Evolutionary conservation across 495 filamentous ascomycete species (phyloP), one percentile per base, ranked within the genome.

Genomic region (Aspergillus cavernicola): DNA sequence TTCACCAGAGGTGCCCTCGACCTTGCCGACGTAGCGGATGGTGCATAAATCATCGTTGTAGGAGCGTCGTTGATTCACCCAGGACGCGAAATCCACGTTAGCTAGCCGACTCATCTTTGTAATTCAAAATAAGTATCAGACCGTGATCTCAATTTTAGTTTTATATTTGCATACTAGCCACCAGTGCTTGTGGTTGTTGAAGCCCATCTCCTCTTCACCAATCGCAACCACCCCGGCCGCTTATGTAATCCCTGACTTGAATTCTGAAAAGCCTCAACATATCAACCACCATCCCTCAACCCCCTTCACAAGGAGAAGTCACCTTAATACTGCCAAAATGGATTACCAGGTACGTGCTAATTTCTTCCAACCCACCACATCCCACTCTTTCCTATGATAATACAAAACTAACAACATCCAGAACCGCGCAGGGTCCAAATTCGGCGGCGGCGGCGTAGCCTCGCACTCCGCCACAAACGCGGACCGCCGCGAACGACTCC

Each of bases 341-440:
- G 81, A 84, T 73, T 83, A 80, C 52, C 80, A 84, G 70, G 81
- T 82, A 68, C 23, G 72, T 4, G 1, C 7, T 13, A 18, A 26
- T 24, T 36, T 13, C 15, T 33, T 12, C 15, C 1, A 12, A 6
- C 16, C 19, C 8, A n/a, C 5, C 28, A 5, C 11, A 1, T 28
- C 15, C n/a, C n/a, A n/a, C n/a, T 8, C 20, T 22, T 18, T 15
- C 6, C 5, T 10, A 19, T 6, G 6, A 18, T 15, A 33, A 24
- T 42, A 28, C 67, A 32, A 19, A 15, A 39, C 13, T 39, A 10
- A 55, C 20, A 29, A 23, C 60, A 78, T 78, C 61, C 80, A 98
- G 81, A 97, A 97, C 71, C 89, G 93, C 61, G 93, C 90, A 53
- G 93, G 93, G 50, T 95, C 90, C 72, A 97, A 97, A 71, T 97